Conservation (phyloP, 169 alveolate genomes). For the Cryptosporidium canis region DNA sequence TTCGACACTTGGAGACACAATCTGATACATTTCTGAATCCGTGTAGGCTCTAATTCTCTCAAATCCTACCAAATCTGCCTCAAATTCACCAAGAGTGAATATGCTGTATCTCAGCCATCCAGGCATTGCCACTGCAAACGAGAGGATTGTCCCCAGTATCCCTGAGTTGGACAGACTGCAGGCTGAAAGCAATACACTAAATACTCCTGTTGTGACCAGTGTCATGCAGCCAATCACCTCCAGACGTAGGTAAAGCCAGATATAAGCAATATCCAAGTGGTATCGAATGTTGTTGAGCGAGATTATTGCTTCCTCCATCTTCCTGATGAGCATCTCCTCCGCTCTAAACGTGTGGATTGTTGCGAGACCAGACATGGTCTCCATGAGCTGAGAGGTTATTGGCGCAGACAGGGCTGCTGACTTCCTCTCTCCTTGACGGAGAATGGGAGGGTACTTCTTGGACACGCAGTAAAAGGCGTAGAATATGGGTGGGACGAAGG, state of each 20-base stretch:
- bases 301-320: slow-evolving; percentile 10
- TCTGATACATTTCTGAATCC: slow-evolving; percentile 17
- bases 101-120: slow-evolving; percentile 62
- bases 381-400: slow-evolving; percentile 49
- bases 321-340: slow-evolving; percentile 22
- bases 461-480: slow-evolving; percentile 44
- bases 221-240: slow-evolving; percentile 62
- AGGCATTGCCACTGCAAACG: slow-evolving; percentile 61
- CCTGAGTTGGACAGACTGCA: slow-evolving; percentile 13
- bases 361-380: slow-evolving; percentile 56
- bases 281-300: slow-evolving; percentile 36
- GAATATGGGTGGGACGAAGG: slow-evolving; percentile 58
- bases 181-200: slow-evolving; percentile 36
- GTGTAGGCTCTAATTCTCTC: slow-evolving; percentile 54
- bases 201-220: slow-evolving; percentile 11
- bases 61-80: slow-evolving; percentile 67
- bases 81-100: slow-evolving; percentile 16
- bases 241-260: slow-evolving; percentile 58
- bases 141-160: slow-evolving; percentile 22
- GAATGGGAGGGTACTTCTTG: slow-evolving; percentile 55
- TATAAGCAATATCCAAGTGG: slow-evolving; percentile 46
- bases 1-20: neutral
- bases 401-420: slow-evolving; percentile 61
- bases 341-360: slow-evolving; percentile 48
- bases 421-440: slow-evolving; percentile 53